These are phyloP conservation scores for Glycyrrhiza uralensis DNA, from an alignment of 306 rosid species.

Conservation along the genomic window DNA sequence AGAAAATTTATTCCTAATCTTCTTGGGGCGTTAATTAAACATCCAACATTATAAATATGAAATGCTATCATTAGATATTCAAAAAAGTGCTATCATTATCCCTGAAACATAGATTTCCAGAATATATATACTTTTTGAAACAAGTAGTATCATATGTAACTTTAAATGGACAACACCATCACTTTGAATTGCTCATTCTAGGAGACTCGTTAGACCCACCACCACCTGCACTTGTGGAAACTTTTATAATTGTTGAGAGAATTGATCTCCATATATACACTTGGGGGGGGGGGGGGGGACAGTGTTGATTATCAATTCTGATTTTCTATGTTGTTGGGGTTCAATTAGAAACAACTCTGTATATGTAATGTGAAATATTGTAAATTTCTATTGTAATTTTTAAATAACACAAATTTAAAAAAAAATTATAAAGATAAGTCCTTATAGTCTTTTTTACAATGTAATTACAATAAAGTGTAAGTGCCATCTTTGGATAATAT, in stretches of 20 bases:
- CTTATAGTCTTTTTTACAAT: too few species aligned
- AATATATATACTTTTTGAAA: background rate
- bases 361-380: background rate
- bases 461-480: too few species aligned
- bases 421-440: too few species aligned
- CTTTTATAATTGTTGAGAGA: constrained; percentile 6
- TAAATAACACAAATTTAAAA: too few species aligned
- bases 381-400: background rate
- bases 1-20: background rate
- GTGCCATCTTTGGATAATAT: too few species aligned
- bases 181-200: constrained; percentile 9
- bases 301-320: background rate
- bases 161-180: constrained; percentile 12
- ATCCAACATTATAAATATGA: background rate
- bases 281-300: too few species aligned
- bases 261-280: background rate
- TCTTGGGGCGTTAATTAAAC: background rate
- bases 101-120: background rate
- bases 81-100: background rate
- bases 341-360: background rate
- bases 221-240: constrained; percentile 3
- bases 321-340: background rate
- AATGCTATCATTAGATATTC: background rate
- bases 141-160: constrained; percentile 12
- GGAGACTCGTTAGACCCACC: constrained; percentile 10